Evolutionary conservation across 192 early-diverging fungal species (phyloP), one percentile per base, ranked within the genome.

Genomic region (Entomortierella parvispora): DNA sequence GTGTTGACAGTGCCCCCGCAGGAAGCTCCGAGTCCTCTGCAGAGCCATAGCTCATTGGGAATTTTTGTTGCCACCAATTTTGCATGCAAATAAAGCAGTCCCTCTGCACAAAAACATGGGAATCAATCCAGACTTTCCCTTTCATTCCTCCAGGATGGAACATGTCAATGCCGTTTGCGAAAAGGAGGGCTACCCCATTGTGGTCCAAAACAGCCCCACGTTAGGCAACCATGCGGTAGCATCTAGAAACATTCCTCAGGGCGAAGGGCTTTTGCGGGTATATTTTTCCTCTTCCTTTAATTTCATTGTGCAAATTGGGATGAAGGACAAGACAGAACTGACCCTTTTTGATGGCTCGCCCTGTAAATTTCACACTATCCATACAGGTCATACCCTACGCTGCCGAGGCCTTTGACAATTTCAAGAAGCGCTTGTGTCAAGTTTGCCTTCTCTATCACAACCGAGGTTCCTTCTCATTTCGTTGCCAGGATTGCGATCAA

Each of bases 391-490:
- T 77, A 7, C 74, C 74, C 1, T 77, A 77, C 45, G 74, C 74
- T 0, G 74, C 74, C 12, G 74, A 77, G n/a, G 74, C 88, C n/a
- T 88, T 88, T 74, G 90, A 91, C 69, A 86, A 76, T 64, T 80
- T 80, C 70, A 81, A 77, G 26, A 90, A 90, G 57, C 83, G 88
- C 10, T 82, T 90, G 50, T 91, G 90, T 71, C 86, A 84, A 7
- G 69, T 83, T 25, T 91, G 90, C 69, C 75, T 91, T 8, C 83
- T 79, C 50, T 80, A 84, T 22, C 86, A 86, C 37, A 79, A 81
- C 44, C 72, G 69, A 3, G 69, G 72, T n/a, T 59, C 77, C 4
- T 88, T 90, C 53, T 67, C 80, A 28, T 44, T 71, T 12, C 85
- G 87, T 18, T 91, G 91, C 67, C 57, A 65, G 34, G 64, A 76